Evolutionary conservation across 345 rosid genomes (phyloP).

Genomic region (Cardamine chenopodiifolia): DNA sequence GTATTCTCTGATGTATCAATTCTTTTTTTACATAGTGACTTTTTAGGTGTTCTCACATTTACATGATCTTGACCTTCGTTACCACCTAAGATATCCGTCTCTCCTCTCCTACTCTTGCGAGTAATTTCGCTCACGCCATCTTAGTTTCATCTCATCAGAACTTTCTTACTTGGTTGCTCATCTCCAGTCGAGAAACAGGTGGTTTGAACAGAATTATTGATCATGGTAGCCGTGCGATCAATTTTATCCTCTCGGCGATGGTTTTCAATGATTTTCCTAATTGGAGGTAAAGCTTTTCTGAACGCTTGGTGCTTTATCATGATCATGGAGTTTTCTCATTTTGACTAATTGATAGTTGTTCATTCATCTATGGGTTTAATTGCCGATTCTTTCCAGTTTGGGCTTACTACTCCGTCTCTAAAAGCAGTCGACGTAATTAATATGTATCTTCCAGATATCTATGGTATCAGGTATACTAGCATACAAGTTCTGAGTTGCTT

Average conservation of each 20-base stretch:
- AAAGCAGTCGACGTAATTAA: constrained; percentile 47
- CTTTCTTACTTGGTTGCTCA: constrained; percentile 32
- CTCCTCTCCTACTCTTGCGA: background rate
- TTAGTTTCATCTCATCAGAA: constrained; percentile 11
- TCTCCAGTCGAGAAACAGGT: constrained; percentile 95
- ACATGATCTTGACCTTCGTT: constrained; percentile 87
- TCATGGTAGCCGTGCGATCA: constrained; percentile 99
- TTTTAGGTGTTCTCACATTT: constrained; percentile 91
- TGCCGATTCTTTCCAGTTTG: constrained; percentile 16
- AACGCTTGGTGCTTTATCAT: constrained; percentile 13
- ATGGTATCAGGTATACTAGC: constrained; percentile 97
- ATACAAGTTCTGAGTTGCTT: constrained; percentile 92
- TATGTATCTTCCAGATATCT: constrained; percentile 73
- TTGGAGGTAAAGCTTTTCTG: constrained; percentile 69
- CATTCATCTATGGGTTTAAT: background rate
- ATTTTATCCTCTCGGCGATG: constrained; percentile 90
- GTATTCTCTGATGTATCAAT: background rate
- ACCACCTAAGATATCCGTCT: constrained; percentile 76
- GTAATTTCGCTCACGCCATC: constrained; percentile 4
- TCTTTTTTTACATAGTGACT: constrained; percentile 14
- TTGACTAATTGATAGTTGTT: background rate
- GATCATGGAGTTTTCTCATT: constrained; percentile 1
- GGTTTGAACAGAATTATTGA: constrained; percentile 90
- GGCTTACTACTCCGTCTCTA: constrained; percentile 30
- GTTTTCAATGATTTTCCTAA: constrained; percentile 97